Percentiles rank a stretch among this genome's conserved stretches.
phyloP scores from a whole-genome alignment of 352 stramenopile species.

The Peronosclerospora sorghi region DNA sequence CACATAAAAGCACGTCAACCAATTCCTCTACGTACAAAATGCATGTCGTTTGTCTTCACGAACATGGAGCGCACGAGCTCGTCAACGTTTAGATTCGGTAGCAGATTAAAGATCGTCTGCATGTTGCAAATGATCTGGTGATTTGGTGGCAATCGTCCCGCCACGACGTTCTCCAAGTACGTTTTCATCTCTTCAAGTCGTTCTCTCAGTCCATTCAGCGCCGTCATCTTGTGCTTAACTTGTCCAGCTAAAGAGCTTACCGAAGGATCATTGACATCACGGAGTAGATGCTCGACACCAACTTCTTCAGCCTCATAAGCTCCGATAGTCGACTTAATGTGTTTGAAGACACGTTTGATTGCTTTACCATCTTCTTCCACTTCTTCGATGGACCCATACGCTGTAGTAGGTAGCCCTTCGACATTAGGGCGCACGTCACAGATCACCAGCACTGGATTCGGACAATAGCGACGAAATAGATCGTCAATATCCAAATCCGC shows the following conservation, averaged over 20 bases:
- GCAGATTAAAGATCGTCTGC: conserved; percentile 99
- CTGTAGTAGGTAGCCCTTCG: conserved; percentile 93
- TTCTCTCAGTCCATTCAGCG: conserved; percentile 88
- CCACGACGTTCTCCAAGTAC: conserved; percentile 93
- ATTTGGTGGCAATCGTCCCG: conserved; percentile 59
- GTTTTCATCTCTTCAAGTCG: conserved; percentile 96
- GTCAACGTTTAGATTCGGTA: conserved; percentile 98
- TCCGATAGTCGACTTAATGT: conserved; percentile 94
- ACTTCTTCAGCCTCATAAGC: conserved; percentile 94
- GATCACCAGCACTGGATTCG: conserved; percentile 96
- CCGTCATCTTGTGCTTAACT: conserved; percentile 97
- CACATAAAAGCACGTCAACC: not conserved
- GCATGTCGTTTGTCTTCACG: conserved; percentile 99
- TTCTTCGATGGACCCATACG: conserved; percentile 96
- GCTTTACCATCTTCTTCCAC: conserved; percentile 92
- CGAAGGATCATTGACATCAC: conserved; percentile 99
- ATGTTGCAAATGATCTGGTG: conserved; percentile 98
- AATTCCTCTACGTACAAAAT: conserved; percentile 81
- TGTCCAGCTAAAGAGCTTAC: conserved; percentile 95
- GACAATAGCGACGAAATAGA: conserved; percentile 90
- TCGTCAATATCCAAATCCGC: conserved; percentile 93
- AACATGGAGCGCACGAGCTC: conserved; percentile 95
- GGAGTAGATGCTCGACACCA: conserved; percentile 97
- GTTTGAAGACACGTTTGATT: conserved; percentile 96
- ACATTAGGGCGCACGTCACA: conserved; percentile 96